Evolutionary conservation across 1,284 basidiomycete genomes (phyloP), one percentile per base, ranked within the genome.

Genomic region (Hemileia vastatrix): DNA sequence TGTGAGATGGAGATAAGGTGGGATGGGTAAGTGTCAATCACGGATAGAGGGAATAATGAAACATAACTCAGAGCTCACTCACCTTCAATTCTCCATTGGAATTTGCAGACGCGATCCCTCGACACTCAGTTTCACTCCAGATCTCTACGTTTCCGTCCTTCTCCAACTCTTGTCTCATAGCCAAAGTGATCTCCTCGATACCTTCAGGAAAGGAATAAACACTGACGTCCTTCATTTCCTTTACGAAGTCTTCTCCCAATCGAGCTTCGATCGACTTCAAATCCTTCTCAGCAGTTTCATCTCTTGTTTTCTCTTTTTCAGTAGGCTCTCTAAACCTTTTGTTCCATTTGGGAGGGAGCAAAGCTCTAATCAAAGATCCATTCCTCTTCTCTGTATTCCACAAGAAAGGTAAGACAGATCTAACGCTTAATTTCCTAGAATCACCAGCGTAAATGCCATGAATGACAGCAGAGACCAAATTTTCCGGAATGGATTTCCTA

Each of bases 361-460:
- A 70, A n/a, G 87, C 86, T 27, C 83, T 79, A 0, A 86, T 71
- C 19, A 93, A 78, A 48, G 87, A 85, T 0, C 87, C 87, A 11
- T 81, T 78, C 2, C 84, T 84, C 55, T 83, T 80, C 73, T 90
- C 86, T 0, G 84, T 79, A 24, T 85, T 82, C 81, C 83, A 87
- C 18, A 95, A 70, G 2, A 79, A 78, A 0, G 87, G 85, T 71
- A 96, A 88, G 0, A 89, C 82, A 2, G 88, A 82, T 1, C 85
- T 81, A 0, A 90, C 79, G 66, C 89, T 91, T 6, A 97, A 77
- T 36, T 78, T 70, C 0, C 86, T 78, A 2, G 90, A 83, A 70
- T 94, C 90, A 0, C 89, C 84, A 0, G 90, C 91, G 73, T 95
- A 96, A 64, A 98, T 88, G 0, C 93, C 94, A 70, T 96, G 93